phyloP scores from a whole-genome alignment of 108 stramenopile species.

The Nitzschia sp. region DNA sequence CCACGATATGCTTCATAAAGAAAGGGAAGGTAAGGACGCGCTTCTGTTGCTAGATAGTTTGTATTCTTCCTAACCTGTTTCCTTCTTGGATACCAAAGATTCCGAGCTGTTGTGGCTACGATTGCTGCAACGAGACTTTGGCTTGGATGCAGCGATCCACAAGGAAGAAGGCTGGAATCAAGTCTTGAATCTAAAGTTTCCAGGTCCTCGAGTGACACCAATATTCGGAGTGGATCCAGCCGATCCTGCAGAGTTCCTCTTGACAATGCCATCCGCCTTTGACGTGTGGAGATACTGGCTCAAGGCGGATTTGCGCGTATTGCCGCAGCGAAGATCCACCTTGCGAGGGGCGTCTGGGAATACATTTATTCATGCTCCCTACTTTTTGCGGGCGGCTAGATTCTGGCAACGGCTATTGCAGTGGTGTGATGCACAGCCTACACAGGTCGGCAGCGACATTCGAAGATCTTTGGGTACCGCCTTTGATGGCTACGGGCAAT shows the following conservation, averaged over 20 bases:
- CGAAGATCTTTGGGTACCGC: conserved; percentile 9
- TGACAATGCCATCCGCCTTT: conserved; percentile 10
- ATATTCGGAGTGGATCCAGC: conserved; percentile 20
- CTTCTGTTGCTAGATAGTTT: not conserved
- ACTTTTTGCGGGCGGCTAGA: conserved; percentile 49
- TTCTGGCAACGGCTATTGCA: conserved; percentile 48
- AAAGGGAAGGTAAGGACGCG: conserved; percentile 7
- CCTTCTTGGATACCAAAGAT: conserved; percentile 11
- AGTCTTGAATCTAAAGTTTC: conserved; percentile 10
- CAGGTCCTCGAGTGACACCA: not conserved
- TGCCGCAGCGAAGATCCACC: not conserved
- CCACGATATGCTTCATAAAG: conserved; percentile 1
- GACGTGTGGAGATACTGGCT: conserved; percentile 30
- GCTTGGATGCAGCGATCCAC: not conserved
- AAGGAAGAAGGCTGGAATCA: conserved; percentile 10
- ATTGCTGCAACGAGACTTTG: conserved; percentile 20
- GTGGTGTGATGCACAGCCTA: conserved; percentile 30
- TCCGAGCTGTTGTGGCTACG: conserved; percentile 17
- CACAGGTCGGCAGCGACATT: not conserved
- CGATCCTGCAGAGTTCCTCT: not conserved
- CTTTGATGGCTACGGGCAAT: not conserved
- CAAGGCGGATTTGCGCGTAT: not conserved
- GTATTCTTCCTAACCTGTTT: not conserved
- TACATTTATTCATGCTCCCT: conserved; percentile 24
- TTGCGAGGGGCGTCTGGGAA: not conserved